Evolutionary conservation across 176 grass and related monocot species (phyloP).

Genomic region (Alopecurus myosuroides): DNA sequence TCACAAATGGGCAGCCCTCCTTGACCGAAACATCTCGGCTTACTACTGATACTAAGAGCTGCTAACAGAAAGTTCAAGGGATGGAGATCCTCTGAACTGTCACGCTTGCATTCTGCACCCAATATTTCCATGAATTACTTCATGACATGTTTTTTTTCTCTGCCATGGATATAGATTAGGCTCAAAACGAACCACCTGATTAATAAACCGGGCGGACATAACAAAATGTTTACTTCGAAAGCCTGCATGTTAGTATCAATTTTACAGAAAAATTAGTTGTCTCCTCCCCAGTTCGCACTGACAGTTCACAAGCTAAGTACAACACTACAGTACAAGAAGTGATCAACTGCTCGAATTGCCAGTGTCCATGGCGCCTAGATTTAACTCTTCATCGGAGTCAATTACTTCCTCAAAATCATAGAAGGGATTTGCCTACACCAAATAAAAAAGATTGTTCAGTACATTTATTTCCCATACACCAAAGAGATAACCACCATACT

Average conservation of each 20-base stretch:
- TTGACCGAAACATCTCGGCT: not conserved
- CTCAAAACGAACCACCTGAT: not conserved
- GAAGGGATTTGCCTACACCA: slow-evolving; percentile 56
- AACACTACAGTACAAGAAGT: slow-evolving; percentile 18
- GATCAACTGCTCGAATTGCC: slow-evolving; percentile 40
- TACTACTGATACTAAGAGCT: not conserved
- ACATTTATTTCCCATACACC: not conserved
- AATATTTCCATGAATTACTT: not conserved
- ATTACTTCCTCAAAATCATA: slow-evolving; percentile 93
- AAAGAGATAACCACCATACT: not conserved
- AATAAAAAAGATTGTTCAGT: not conserved
- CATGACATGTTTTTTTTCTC: not conserved
- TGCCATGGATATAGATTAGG: not conserved
- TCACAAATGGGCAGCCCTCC: not conserved
- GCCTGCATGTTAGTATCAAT: not conserved
- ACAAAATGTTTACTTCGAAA: not conserved
- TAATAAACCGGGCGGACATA: not conserved
- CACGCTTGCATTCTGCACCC: not conserved
- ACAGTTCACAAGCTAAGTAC: not conserved
- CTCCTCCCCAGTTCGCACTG: not conserved
- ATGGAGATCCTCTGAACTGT: not conserved
- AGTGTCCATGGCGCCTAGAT: slow-evolving; percentile 72
- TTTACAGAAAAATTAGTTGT: slow-evolving; percentile 3
- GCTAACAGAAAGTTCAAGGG: not conserved
- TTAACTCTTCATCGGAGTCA: slow-evolving; percentile 91